Percentiles rank a stretch among this genome's conserved stretches.
Evolutionary conservation across 2,329 filamentous ascomycete genomes (phyloP).

Genomic region (Paradendryphiella salina): DNA sequence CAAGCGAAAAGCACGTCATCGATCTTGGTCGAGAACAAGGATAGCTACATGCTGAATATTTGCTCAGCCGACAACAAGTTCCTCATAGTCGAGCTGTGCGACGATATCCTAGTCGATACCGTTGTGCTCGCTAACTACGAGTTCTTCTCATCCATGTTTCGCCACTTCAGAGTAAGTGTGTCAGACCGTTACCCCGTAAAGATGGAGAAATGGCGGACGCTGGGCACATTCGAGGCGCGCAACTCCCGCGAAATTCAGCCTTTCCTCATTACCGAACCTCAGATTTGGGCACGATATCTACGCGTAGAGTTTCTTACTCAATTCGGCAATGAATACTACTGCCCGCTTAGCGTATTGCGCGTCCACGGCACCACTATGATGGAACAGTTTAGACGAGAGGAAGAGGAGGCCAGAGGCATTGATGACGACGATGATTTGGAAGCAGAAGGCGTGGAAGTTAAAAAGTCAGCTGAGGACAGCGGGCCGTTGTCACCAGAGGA

Average conservation of each 20-base stretch:
- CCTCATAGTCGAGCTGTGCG: slow-evolving; percentile 89
- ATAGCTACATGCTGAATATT: slow-evolving; percentile 96
- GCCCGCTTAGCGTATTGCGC: slow-evolving; percentile 84
- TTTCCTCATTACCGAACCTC: slow-evolving; percentile 89
- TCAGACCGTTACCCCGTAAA: slow-evolving; percentile 95
- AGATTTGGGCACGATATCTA: slow-evolving; percentile 94
- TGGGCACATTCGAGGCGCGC: slow-evolving; percentile 86
- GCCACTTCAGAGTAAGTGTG: slow-evolving; percentile 86
- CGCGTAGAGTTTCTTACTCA: slow-evolving; percentile 90
- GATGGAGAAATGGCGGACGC: slow-evolving; percentile 82
- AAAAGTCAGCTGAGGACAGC: slow-evolving; percentile 43
- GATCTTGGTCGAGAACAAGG: slow-evolving; percentile 93
- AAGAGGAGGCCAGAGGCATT: slow-evolving; percentile 64
- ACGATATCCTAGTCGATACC: slow-evolving; percentile 85
- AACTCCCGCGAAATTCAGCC: slow-evolving; percentile 94
- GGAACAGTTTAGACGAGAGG: slow-evolving; percentile 89
- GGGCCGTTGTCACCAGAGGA: slow-evolving; percentile 25
- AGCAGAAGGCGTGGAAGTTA: slow-evolving; percentile 45
- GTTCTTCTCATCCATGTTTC: slow-evolving; percentile 97
- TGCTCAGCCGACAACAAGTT: slow-evolving; percentile 89
- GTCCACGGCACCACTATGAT: slow-evolving; percentile 94
- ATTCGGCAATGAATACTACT: slow-evolving; percentile 96
- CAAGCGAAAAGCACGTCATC: slow-evolving; percentile 86
- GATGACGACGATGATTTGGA: slow-evolving; percentile 62
- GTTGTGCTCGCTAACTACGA: slow-evolving; percentile 98